Evolutionary conservation across 1,284 basidiomycete genomes (phyloP), one percentile per base, ranked within the genome.

Genomic region (Ceratorhiza oryzae-sativae): DNA sequence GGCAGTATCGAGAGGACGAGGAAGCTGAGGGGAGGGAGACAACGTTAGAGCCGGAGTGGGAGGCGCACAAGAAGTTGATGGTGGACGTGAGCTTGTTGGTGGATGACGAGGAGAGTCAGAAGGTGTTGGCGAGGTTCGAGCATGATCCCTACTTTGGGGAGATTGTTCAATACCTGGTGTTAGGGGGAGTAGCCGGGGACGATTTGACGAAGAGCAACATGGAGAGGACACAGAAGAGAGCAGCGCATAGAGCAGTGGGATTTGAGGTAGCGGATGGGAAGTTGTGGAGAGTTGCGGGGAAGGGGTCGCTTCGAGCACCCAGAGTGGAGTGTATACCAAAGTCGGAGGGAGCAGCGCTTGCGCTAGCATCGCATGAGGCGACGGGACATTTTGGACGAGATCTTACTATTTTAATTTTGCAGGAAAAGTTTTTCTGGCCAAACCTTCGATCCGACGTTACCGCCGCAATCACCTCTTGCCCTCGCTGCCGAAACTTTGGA

Each of bases 1-100:
- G 80, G 79, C 77, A 76, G 0, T 79, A 81, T 1, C 65, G 63
- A 1, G 73, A 76, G 49, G 80, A 80, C 70, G 81, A 80, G 79
- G 79, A 81, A 67, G 60, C 61, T 1, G 9, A 25, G 9, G 81
- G 81, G 18, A 23, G 32, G 27, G 56, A 59, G 30, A 39, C n/a
- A 4, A 18, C 56, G 56, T 32, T 59, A 25, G 56, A 59, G 10
- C 56, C 56, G 20, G 34, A 25, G n/a, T 59, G 56, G 56, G 56
- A 59, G 41, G 56, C 56, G 30, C 30, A 32, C 30, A 59, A 59
- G 32, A 39, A 39, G 8, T 39, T 59, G 10, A 9, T 39, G n/a
- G 32, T 5, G 15, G 56, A 59, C n/a, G 34, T 59, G 30, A 9
- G 41, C 10, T 39, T 32, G 3, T 12, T 56, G 23, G 30, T 56